Conservation (phyloP, 169 alveolate genomes). For the Plasmodium gonderi region DNA sequence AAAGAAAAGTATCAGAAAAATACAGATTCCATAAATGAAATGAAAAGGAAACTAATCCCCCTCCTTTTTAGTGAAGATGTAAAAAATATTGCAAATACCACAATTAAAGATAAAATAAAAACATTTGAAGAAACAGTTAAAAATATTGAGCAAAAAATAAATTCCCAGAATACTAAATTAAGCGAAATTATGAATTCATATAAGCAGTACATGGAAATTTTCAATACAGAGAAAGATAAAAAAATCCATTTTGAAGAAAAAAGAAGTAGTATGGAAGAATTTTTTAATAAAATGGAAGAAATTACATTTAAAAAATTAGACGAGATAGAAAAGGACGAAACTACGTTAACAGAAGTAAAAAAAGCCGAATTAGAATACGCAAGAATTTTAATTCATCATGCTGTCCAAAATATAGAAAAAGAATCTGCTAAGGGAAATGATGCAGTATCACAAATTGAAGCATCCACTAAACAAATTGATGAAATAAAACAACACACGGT, state of each 20-base stretch:
- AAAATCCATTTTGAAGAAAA: not conserved
- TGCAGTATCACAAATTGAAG: not conserved
- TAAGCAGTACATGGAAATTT: not conserved
- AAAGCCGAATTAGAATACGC: not conserved
- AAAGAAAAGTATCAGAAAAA: not conserved
- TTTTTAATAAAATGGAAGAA: not conserved
- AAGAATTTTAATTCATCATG: not conserved
- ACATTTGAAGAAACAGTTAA: not conserved
- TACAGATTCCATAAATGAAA: not conserved
- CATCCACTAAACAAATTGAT: not conserved
- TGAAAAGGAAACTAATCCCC: not conserved
- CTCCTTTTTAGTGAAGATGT: not conserved
- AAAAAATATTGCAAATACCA: not conserved
- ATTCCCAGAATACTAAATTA: not conserved
- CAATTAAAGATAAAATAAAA: conserved; percentile 1
- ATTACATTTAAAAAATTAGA: not conserved
- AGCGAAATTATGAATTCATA: not conserved
- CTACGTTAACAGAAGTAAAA: not conserved
- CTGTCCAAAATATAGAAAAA: not conserved
- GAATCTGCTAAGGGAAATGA: not conserved
- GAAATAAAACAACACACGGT: not conserved
- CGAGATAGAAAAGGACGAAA: not conserved
- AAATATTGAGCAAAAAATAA: not conserved
- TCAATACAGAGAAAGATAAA: not conserved
- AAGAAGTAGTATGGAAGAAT: not conserved